phyloP scores from a whole-genome alignment of 768 basidiomycete genomes.

The Thelephora ganbajun region DNA sequence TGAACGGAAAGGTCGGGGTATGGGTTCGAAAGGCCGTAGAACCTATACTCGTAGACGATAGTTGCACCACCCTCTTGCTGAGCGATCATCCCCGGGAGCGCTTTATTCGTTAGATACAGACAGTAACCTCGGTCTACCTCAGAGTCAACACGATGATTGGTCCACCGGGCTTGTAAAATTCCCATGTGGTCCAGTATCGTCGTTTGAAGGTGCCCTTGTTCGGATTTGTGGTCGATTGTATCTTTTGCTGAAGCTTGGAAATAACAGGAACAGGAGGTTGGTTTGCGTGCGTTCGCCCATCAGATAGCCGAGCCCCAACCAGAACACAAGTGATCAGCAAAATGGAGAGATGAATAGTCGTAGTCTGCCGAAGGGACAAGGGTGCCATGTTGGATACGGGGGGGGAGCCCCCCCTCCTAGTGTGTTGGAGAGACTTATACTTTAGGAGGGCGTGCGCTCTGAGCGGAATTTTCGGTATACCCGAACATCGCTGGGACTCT shows the following conservation, averaged over 20 bases:
- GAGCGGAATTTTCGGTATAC: no score
- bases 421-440: no score
- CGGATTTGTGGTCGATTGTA: conserved; percentile 37
- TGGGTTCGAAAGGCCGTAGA: conserved; percentile 67
- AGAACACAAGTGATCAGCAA: no score
- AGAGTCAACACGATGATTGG: conserved; percentile 55
- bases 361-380: no score
- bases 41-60: conserved; percentile 58
- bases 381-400: no score
- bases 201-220: conserved; percentile 62
- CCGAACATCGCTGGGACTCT: no score
- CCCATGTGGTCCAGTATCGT: conserved; percentile 57
- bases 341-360: no score
- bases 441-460: no score
- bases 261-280: not conserved
- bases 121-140: conserved; percentile 23
- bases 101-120: conserved; percentile 49
- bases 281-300: not conserved
- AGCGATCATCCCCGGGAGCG: conserved; percentile 50
- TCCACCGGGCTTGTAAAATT: conserved; percentile 46
- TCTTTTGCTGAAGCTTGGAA: not conserved
- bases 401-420: no score
- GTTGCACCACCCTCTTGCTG: conserved; percentile 51
- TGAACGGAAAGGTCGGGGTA: conserved; percentile 40
- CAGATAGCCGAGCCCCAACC: no score